These are phyloP conservation scores for Sechiopsis laciniata DNA, from an alignment of 306 rosid genomes.

Conservation along the genomic window DNA sequence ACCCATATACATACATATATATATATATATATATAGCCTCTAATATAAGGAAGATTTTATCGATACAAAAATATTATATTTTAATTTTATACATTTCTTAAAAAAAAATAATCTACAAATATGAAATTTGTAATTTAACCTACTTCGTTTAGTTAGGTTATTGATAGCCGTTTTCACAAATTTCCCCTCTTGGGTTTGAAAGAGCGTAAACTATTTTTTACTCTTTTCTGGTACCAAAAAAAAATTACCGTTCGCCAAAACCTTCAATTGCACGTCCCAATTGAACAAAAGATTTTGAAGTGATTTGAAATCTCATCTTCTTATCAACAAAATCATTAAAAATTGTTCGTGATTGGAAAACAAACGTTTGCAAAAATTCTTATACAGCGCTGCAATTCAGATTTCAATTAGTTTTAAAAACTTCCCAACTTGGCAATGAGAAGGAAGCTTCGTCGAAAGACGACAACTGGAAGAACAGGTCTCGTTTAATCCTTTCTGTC, in stretches of 20 bases:
- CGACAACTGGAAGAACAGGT: conserved; percentile 1
- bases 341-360: neutral
- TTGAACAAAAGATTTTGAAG: neutral
- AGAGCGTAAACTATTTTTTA: conserved; percentile 2
- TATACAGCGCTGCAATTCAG: neutral
- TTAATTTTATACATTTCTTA: too few species aligned
- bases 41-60: too few species aligned
- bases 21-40: too few species aligned
- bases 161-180: neutral
- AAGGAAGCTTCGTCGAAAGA: conserved; percentile 34
- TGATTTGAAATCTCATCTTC: neutral
- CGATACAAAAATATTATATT: too few species aligned
- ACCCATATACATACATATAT: too few species aligned
- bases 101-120: too few species aligned
- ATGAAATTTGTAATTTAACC: too few species aligned
- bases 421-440: conserved; percentile 7
- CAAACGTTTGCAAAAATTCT: neutral
- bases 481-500: conserved; percentile 14
- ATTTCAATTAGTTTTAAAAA: neutral
- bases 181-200: neutral
- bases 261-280: neutral
- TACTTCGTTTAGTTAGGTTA: too few species aligned
- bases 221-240: conserved; percentile 6
- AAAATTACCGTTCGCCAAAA: neutral
- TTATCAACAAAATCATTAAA: neutral